phyloP scores from a whole-genome alignment of 768 basidiomycete species.

The Stropharia rugosoannulata region DNA sequence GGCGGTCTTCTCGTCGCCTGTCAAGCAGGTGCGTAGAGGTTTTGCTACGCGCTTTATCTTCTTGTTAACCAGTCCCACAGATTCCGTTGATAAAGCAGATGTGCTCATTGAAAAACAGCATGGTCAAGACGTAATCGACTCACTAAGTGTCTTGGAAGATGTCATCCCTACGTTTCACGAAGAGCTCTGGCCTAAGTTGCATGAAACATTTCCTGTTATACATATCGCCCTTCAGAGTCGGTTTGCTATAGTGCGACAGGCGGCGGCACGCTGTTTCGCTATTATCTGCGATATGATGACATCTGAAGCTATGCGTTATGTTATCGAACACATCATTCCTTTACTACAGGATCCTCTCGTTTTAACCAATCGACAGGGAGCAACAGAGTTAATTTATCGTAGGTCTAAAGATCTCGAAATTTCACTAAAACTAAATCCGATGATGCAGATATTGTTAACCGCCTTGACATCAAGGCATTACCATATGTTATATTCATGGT shows the following conservation, averaged over 20 bases:
- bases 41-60: neutral
- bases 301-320: conserved; percentile 80
- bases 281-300: conserved; percentile 88
- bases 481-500: conserved; percentile 97
- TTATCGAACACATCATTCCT: conserved; percentile 85
- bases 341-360: conserved; percentile 76
- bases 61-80: conserved; percentile 30
- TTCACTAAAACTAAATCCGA: conserved; percentile 12
- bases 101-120: conserved; percentile 63
- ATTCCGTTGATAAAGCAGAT: conserved; percentile 59
- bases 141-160: conserved; percentile 85
- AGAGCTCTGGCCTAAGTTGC: conserved; percentile 66
- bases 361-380: conserved; percentile 81
- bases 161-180: conserved; percentile 74
- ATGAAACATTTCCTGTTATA: conserved; percentile 74
- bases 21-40: conserved; percentile 49
- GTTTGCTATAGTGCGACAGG: conserved; percentile 88
- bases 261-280: conserved; percentile 84
- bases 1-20: conserved; percentile 73
- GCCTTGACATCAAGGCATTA: conserved; percentile 89
- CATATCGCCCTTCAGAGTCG: conserved; percentile 77
- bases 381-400: conserved; percentile 91
- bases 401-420: conserved; percentile 31
- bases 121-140: conserved; percentile 92
- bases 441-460: conserved; percentile 80